A percentile compares a stretch with the other conserved stretches of the same genome.
Evolutionary conservation across 2,329 filamentous ascomycete genomes (phyloP).

Genomic region (Tolypocladium amazonense): DNA sequence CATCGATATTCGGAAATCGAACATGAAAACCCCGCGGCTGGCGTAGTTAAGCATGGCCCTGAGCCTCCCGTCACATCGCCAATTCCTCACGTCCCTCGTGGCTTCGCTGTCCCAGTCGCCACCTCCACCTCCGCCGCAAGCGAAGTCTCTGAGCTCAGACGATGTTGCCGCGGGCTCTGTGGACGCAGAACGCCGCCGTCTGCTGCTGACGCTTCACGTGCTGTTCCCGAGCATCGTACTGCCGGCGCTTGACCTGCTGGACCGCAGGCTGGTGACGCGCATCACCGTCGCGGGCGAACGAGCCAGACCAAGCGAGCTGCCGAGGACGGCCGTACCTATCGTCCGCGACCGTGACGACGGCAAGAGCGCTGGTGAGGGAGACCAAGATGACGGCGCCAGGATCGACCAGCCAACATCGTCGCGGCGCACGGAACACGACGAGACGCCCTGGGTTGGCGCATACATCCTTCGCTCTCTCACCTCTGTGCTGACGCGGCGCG

Average conservation of each 20-base stretch:
- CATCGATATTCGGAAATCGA: neutral
- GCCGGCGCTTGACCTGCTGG: slow-evolving; percentile 78
- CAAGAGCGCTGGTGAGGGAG: neutral
- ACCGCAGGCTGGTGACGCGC: slow-evolving; percentile 60
- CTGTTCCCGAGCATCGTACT: slow-evolving; percentile 74
- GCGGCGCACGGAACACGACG: neutral
- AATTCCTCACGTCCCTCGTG: slow-evolving; percentile 39
- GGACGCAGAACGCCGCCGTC: slow-evolving; percentile 23
- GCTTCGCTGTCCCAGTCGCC: slow-evolving; percentile 22
- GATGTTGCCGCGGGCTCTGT: neutral
- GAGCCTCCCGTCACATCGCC: slow-evolving; percentile 21
- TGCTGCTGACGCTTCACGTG: slow-evolving; percentile 73
- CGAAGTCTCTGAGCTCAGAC: neutral
- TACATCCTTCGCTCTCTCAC: slow-evolving; percentile 57
- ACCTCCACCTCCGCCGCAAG: slow-evolving; percentile 5
- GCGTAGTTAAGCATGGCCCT: neutral
- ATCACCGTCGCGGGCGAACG: slow-evolving; percentile 15
- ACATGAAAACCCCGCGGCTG: neutral
- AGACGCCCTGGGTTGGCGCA: slow-evolving; percentile 15
- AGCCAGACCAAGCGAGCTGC: neutral
- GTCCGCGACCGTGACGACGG: neutral
- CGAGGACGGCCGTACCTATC: neutral
- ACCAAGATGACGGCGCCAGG: too few species aligned
- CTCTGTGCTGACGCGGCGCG: slow-evolving; percentile 17
- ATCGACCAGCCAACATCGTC: neutral